These are phyloP conservation scores for Alternaria infectoria DNA, from an alignment of 2,329 filamentous ascomycete species.

Conservation along the genomic window DNA sequence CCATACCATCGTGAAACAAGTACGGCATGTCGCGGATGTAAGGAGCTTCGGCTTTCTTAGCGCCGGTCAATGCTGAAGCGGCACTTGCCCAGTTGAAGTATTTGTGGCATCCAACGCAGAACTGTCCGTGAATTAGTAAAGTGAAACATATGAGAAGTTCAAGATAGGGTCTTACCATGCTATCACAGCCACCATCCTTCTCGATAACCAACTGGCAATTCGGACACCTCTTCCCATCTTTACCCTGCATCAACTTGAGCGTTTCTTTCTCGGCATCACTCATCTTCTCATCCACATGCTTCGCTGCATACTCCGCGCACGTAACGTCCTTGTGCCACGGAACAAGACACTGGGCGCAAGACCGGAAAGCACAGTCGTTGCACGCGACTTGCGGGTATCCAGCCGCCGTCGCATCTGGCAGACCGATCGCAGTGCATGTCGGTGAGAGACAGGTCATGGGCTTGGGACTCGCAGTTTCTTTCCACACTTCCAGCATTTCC, in stretches of 20 bases:
- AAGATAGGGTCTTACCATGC: slow-evolving; percentile 16
- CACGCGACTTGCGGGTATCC: slow-evolving; percentile 38
- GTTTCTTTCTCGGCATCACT: slow-evolving; percentile 28
- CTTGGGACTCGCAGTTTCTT: slow-evolving; percentile 9
- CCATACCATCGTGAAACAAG: not conserved
- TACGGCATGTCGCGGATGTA: not conserved
- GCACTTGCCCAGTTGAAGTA: slow-evolving; percentile 38
- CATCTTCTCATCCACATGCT: slow-evolving; percentile 27
- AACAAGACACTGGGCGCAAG: slow-evolving; percentile 28
- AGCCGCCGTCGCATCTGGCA: slow-evolving; percentile 19
- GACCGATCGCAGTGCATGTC: slow-evolving; percentile 17
- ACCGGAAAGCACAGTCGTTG: slow-evolving; percentile 21
- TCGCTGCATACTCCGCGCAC: slow-evolving; percentile 28
- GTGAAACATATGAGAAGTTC: no score
- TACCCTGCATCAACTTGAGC: slow-evolving; percentile 30
- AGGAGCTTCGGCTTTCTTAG: slow-evolving; percentile 17
- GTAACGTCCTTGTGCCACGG: slow-evolving; percentile 34
- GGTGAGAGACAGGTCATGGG: slow-evolving; percentile 24
- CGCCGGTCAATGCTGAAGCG: slow-evolving; percentile 26
- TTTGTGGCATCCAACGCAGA: slow-evolving; percentile 29
- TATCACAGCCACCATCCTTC: slow-evolving; percentile 38
- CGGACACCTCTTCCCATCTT: slow-evolving; percentile 36
- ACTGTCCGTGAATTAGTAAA: not conserved
- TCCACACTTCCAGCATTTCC: slow-evolving; percentile 32
- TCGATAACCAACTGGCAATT: slow-evolving; percentile 41